Evolutionary conservation across 345 rosid species (phyloP).

Genomic region (Populus simonii): DNA sequence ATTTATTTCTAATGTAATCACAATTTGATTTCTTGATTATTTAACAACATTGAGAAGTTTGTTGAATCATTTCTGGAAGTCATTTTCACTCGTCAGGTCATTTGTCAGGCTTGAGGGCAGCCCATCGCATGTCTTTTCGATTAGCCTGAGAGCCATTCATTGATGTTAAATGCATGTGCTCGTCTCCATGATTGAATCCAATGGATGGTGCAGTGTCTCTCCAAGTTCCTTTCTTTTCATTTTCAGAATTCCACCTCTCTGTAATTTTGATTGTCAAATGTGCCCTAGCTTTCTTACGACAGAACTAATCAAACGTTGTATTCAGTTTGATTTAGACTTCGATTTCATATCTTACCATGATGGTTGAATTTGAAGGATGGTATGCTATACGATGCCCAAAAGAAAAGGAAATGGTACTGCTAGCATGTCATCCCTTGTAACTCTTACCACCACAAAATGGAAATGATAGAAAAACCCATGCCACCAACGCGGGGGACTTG

Average conservation of each 20-base stretch:
- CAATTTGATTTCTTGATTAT: neutral
- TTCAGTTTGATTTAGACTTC: too few species aligned
- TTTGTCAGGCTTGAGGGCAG: neutral
- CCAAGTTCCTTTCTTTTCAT: neutral
- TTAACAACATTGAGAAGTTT: neutral
- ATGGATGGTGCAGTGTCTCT: neutral
- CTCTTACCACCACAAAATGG: neutral
- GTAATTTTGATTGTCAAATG: neutral
- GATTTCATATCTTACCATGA: too few species aligned
- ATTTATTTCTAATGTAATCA: conserved; percentile 1
- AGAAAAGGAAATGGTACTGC: neutral
- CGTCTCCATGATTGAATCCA: neutral
- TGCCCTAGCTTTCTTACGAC: neutral
- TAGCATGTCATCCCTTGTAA: neutral
- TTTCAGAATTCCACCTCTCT: neutral
- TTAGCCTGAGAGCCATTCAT: neutral
- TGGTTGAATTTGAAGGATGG: too few species aligned
- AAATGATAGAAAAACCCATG: neutral
- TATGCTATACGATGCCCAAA: too few species aligned
- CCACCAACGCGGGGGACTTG: neutral
- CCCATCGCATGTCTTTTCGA: neutral
- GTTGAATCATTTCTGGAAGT: neutral
- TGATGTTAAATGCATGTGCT: neutral
- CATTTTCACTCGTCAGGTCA: neutral
- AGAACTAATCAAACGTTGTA: neutral